phyloP scores from a whole-genome alignment of 2,329 filamentous ascomycete genomes.

The Ophiostoma ulmi region DNA sequence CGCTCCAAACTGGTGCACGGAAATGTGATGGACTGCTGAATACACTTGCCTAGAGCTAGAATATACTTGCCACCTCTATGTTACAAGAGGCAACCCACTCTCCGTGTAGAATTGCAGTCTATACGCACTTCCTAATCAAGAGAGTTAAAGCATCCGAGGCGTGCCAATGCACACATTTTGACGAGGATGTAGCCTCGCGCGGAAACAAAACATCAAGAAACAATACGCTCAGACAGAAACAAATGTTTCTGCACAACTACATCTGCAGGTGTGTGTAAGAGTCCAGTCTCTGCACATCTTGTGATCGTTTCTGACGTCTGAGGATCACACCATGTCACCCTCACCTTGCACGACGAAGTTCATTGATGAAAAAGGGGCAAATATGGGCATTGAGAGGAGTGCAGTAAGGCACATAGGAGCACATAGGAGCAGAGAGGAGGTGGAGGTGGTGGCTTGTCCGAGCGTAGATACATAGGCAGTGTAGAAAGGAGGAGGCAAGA shows the following conservation, averaged over 20 bases:
- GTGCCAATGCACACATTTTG: not conserved
- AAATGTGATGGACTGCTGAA: not conserved
- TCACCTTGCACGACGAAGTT: not conserved
- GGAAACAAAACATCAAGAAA: constrained; percentile 1
- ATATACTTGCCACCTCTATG: not conserved
- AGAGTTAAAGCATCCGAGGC: not conserved
- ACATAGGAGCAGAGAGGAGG: not conserved
- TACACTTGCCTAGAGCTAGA: not conserved
- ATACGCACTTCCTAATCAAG: not conserved
- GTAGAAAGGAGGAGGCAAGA: not conserved
- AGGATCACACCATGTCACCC: constrained; percentile 2
- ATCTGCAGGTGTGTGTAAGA: not conserved
- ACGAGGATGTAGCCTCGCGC: not conserved
- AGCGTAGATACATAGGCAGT: not conserved
- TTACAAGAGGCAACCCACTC: not conserved
- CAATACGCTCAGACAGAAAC: constrained; percentile 7
- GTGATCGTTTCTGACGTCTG: not conserved
- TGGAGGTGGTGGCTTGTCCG: not conserved
- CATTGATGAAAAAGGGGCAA: not conserved
- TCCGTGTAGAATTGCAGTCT: not conserved
- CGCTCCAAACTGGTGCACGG: not conserved
- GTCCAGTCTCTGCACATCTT: not conserved
- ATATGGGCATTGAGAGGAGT: not conserved
- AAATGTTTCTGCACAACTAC: not conserved
- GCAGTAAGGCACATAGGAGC: not conserved